Evolutionary conservation across 2,329 filamentous ascomycete genomes (phyloP), one percentile per base, ranked within the genome.

Genomic region (Ceratocystis cubensis): DNA sequence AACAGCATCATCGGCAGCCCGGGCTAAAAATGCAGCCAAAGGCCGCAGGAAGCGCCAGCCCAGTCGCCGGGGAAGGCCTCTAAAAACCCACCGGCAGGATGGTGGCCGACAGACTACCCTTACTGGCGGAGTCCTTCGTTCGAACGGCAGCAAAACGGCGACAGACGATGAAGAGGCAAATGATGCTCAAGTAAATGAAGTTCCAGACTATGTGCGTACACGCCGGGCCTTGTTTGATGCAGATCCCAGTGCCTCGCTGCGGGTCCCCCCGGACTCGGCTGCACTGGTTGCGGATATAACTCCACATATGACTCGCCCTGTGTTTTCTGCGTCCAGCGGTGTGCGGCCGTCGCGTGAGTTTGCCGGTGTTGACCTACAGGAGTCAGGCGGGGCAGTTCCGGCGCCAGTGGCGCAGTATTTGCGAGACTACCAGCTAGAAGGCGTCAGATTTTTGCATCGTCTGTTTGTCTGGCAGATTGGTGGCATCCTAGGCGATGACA

Each of bases 401-500:
- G 91, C 89, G 0, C 84, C 91, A 0, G 90, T 97, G 65, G 92
- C 93, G 0, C 92, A 94, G 73, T 96, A 94, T 77, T 79, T 99
- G 62, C 85, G 94, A 68, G 89, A 92, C 69, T 99, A 99, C 72
- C 94, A 99, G 74, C 80, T 97, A 1, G 83, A 88, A 33, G 94
- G 94, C 4, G 89, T 88, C 15, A 81, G 83, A 41, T 97, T 96
- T 72, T 79, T 99, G 6, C 92, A 97, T 73, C 84, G 89, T 68
- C 82, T 89, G 25, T 97, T 97, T 73, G 88, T 96, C 3, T 93
- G 90, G 70, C 94, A 99, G 72, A 88, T 87, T 71, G 94, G 94
- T 0, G 91, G 89, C 1, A 89, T 99, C 25, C 80, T 99, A 0
- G 92, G 93, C 2, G 94, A 99, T 73, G 94, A 99, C 72, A 99